Conservation (phyloP, 2,329 filamentous ascomycete species). For the Talaromyces sp. region DNA sequence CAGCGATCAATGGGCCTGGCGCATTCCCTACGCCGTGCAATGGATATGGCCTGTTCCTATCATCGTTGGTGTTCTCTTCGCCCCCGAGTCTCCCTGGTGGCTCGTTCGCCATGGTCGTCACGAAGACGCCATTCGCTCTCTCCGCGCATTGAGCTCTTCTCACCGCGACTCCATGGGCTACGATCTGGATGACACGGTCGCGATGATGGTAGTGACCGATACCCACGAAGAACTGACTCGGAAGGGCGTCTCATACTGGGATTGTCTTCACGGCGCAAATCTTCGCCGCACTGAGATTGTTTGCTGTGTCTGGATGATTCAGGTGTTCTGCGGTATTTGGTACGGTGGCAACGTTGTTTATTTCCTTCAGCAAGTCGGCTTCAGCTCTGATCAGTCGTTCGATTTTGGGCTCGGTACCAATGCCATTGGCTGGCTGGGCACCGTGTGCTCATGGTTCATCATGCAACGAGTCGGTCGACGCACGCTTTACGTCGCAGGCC, state of each 20-base stretch:
- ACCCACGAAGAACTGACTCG: slow-evolving; percentile 26
- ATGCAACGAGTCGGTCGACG: slow-evolving; percentile 39
- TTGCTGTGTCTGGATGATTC: slow-evolving; percentile 34
- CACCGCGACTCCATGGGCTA: slow-evolving; percentile 31
- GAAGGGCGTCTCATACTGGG: slow-evolving; percentile 24
- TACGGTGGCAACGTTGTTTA: slow-evolving; percentile 32
- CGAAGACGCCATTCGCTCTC: slow-evolving; percentile 39
- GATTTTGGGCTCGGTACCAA: slow-evolving; percentile 56
- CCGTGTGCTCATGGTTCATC: slow-evolving; percentile 49
- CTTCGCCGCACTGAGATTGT: slow-evolving; percentile 42
- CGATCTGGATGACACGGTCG: slow-evolving; percentile 45
- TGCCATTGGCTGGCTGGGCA: slow-evolving; percentile 56
- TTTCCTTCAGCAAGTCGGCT: slow-evolving; percentile 40
- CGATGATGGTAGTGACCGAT: slow-evolving; percentile 58
- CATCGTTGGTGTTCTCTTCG: slow-evolving; percentile 42
- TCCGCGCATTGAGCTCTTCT: slow-evolving; percentile 36
- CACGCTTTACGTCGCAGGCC: slow-evolving; percentile 36
- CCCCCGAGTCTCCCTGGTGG: slow-evolving; percentile 53
- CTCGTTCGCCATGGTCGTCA: slow-evolving; percentile 42
- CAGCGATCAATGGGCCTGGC: slow-evolving; percentile 48
- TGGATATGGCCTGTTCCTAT: slow-evolving; percentile 52
- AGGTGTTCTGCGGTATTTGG: slow-evolving; percentile 29
- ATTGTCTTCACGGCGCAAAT: slow-evolving; percentile 32
- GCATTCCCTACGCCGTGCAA: slow-evolving; percentile 51
- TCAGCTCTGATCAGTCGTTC: slow-evolving; percentile 42